These are phyloP conservation scores for Tympanopsis confertula DNA, from an alignment of 2,329 filamentous ascomycete genomes.

Conservation along the genomic window DNA sequence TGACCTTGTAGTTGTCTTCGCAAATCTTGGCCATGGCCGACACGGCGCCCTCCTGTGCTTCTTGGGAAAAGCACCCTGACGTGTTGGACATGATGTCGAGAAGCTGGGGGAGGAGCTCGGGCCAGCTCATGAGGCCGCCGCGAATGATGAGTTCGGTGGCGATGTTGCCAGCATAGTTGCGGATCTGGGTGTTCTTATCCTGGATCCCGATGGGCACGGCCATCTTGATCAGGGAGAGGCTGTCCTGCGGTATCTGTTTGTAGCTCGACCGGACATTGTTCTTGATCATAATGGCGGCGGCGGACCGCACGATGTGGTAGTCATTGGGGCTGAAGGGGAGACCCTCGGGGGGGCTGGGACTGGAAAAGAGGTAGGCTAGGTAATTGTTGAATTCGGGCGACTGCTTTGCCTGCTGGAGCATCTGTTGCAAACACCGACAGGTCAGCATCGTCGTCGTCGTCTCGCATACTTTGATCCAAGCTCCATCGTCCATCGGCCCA, in stretches of 20 bases:
- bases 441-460: background rate
- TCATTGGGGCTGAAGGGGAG: conserved; percentile 46
- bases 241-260: conserved; percentile 63
- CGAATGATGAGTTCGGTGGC: conserved; percentile 82
- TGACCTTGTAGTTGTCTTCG: conserved; percentile 80
- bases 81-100: conserved; percentile 67
- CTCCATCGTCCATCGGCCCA: background rate
- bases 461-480: background rate
- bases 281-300: conserved; percentile 89
- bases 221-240: conserved; percentile 66
- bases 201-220: conserved; percentile 69
- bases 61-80: conserved; percentile 50
- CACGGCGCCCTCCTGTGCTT: conserved; percentile 87
- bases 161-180: conserved; percentile 82
- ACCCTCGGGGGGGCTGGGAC: conserved; percentile 46
- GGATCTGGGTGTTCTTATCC: conserved; percentile 71
- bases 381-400: conserved; percentile 97
- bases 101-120: conserved; percentile 75
- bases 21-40: conserved; percentile 87
- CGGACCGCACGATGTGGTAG: conserved; percentile 69
- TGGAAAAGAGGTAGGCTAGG: conserved; percentile 80
- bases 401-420: conserved; percentile 79
- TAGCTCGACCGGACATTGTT: conserved; percentile 74
- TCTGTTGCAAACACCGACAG: conserved; percentile 40
- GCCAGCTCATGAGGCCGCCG: conserved; percentile 82